Evolutionary conservation across 2,329 filamentous ascomycete genomes (phyloP).

Genomic region (Aspergillus neoniger): DNA sequence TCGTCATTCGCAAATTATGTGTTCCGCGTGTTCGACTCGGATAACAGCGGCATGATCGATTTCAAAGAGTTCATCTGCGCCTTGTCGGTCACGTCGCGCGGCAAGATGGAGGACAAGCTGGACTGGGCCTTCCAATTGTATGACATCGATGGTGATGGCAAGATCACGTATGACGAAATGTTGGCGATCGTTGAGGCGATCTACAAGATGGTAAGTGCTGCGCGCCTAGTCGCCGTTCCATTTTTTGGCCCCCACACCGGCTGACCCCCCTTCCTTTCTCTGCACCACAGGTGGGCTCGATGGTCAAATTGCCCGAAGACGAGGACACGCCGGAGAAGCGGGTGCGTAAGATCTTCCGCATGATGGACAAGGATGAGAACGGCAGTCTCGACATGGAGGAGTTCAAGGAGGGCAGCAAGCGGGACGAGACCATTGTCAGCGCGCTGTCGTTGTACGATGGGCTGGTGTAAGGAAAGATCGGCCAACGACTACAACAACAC

Average conservation of each 20-base stretch:
- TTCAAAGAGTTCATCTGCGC: slow-evolving; percentile 99
- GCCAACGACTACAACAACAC: neutral
- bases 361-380: slow-evolving; percentile 99
- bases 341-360: slow-evolving; percentile 95
- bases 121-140: slow-evolving; percentile 99
- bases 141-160: slow-evolving; percentile 97
- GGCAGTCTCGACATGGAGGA: slow-evolving; percentile 95
- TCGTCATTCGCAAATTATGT: slow-evolving; percentile 98
- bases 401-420: slow-evolving; percentile 98
- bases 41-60: slow-evolving; percentile 96
- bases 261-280: slow-evolving; percentile 10
- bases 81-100: slow-evolving; percentile 90
- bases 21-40: slow-evolving; percentile 97
- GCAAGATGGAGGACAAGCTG: slow-evolving; percentile 99
- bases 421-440: slow-evolving; percentile 97
- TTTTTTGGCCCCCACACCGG: neutral
- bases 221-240: slow-evolving; percentile 1
- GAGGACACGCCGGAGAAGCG: slow-evolving; percentile 99
- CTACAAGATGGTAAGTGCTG: slow-evolving; percentile 86
- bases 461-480: slow-evolving; percentile 63
- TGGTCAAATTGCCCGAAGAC: slow-evolving; percentile 98
- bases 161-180: slow-evolving; percentile 99
- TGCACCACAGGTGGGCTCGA: slow-evolving; percentile 77
- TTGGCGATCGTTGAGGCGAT: slow-evolving; percentile 97
- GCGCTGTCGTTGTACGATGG: slow-evolving; percentile 95